These are phyloP conservation scores for Halophytophthora batemanensis DNA, from an alignment of 352 stramenopile genomes.

Conservation along the genomic window DNA sequence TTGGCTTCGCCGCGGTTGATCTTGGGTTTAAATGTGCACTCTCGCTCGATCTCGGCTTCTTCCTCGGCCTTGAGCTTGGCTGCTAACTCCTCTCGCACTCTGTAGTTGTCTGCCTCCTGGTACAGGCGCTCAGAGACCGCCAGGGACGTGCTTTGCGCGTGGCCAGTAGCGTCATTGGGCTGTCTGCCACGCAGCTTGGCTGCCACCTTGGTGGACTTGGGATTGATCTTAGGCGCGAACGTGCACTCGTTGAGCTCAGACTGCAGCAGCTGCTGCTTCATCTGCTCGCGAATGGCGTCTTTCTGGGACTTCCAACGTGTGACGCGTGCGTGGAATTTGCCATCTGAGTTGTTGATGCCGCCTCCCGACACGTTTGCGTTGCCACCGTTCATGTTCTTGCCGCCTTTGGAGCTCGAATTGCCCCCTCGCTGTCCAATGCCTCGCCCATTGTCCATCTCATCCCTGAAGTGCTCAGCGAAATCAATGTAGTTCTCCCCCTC, in stretches of 20 bases:
- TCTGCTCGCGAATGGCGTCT: constrained; percentile 66
- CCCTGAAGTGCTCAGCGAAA: constrained; percentile 44
- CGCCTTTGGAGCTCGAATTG: constrained; percentile 1
- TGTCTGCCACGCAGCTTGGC: constrained; percentile 56
- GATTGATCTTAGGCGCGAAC: constrained; percentile 70
- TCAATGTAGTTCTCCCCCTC: constrained; percentile 40
- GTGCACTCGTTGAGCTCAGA: constrained; percentile 75
- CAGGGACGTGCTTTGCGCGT: constrained; percentile 23
- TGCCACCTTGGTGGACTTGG: constrained; percentile 68
- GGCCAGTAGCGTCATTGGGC: constrained; percentile 9
- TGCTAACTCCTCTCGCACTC: constrained; percentile 64
- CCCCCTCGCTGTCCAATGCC: not conserved
- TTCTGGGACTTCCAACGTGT: constrained; percentile 81
- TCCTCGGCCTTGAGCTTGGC: constrained; percentile 61
- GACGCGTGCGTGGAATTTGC: constrained; percentile 66
- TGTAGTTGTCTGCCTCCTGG: constrained; percentile 75
- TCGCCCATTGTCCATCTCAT: constrained; percentile 25
- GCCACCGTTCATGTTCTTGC: constrained; percentile 14
- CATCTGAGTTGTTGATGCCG: constrained; percentile 30
- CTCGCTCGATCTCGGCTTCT: constrained; percentile 62
- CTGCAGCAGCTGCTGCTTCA: constrained; percentile 79
- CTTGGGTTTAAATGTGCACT: constrained; percentile 74
- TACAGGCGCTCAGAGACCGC: constrained; percentile 69
- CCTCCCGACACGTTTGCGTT: constrained; percentile 11
- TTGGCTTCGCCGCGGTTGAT: constrained; percentile 69